These are phyloP conservation scores for Micractinium sp. DNA, from an alignment of 139 green algal genomes.

Conservation along the genomic window DNA sequence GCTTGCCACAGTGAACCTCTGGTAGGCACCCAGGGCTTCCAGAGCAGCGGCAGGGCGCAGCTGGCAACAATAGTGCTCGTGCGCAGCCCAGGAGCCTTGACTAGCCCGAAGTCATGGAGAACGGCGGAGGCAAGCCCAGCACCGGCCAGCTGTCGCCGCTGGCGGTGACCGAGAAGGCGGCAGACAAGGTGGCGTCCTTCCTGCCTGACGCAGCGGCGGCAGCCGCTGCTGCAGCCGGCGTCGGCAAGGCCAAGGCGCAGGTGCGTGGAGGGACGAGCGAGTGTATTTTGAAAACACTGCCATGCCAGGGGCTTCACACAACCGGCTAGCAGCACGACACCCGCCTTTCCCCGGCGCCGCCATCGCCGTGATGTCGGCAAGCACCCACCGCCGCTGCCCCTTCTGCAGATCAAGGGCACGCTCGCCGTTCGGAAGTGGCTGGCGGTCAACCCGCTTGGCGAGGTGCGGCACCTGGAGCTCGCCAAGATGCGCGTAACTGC, in stretches of 20 bases:
- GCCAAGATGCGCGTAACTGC: constrained; percentile 40
- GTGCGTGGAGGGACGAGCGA: background rate
- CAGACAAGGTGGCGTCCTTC: constrained; percentile 7
- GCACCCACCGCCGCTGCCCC: background rate
- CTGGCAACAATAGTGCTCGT: no score
- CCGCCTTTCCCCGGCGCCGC: no score
- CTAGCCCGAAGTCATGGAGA: background rate
- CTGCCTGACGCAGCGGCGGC: constrained; percentile 9
- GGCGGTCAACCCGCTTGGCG: constrained; percentile 4
- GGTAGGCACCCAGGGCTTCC: no score
- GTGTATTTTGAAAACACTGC: no score
- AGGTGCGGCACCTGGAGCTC: constrained; percentile 38
- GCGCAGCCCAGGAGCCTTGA: background rate
- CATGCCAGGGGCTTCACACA: no score
- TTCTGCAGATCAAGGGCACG: background rate
- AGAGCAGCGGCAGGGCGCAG: no score
- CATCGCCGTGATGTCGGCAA: no score
- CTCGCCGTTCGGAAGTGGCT: constrained; percentile 32
- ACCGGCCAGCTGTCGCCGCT: background rate
- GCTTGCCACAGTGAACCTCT: no score
- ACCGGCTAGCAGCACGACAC: no score
- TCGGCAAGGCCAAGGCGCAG: constrained; percentile 17
- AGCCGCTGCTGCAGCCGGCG: background rate
- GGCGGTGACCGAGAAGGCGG: background rate
- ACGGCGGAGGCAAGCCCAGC: background rate